Conservation (phyloP, 192 early-diverging fungal genomes). For the Gonapodya prolifera region DNA sequence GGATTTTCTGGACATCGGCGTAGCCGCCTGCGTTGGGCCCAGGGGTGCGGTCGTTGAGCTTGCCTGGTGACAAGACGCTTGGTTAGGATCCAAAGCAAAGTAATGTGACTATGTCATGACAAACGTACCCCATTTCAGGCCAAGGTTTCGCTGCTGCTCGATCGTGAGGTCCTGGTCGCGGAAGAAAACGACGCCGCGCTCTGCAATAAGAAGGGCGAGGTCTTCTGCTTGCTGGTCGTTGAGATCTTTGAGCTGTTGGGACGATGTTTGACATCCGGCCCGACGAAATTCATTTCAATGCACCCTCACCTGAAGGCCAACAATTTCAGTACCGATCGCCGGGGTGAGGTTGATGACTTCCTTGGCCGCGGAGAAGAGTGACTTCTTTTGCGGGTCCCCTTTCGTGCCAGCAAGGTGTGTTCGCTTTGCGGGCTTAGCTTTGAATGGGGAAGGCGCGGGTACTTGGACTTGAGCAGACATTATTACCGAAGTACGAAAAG, state of each 20-base stretch:
- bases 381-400: conserved; percentile 39
- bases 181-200: conserved; percentile 58
- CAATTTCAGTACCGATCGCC: conserved; percentile 51
- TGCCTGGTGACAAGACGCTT: too few species aligned
- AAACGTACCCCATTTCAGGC: conserved; percentile 12
- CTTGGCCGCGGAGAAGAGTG: conserved; percentile 35
- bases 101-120: too few species aligned
- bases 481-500: too few species aligned
- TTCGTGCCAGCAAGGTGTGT: conserved; percentile 5
- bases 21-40: conserved; percentile 16
- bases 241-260: conserved; percentile 25
- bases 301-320: conserved; percentile 37
- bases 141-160: conserved; percentile 40
- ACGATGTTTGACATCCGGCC: too few species aligned
- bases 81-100: too few species aligned
- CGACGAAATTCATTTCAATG: too few species aligned
- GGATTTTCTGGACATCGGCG: background rate
- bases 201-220: conserved; percentile 45
- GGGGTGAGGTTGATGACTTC: conserved; percentile 41
- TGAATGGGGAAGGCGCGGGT: too few species aligned
- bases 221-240: conserved; percentile 46
- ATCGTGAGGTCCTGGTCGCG: conserved; percentile 46
- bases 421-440: background rate
- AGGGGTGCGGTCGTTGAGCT: conserved; percentile 13
- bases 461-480: background rate